Conservation (phyloP, 495 filamentous ascomycete genomes). For the Hypoxylon intermedium region DNA sequence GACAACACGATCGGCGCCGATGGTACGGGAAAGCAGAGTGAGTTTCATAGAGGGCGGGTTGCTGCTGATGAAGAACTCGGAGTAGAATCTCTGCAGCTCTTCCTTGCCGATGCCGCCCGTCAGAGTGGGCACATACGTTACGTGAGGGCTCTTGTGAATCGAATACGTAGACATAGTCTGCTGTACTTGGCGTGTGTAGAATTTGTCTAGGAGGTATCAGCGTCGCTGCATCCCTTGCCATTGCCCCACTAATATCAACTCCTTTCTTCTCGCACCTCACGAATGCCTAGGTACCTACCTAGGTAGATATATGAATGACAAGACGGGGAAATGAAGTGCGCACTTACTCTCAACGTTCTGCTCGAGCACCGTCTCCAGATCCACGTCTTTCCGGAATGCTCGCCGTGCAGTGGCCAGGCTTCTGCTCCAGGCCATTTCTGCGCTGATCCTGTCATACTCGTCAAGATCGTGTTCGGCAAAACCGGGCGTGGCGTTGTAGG, state of each 20-base stretch:
- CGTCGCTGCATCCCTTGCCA: neutral
- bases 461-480: constrained; percentile 63
- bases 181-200: constrained; percentile 52
- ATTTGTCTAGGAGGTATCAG: constrained; percentile 49
- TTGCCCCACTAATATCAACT: too few species aligned
- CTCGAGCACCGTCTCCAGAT: constrained; percentile 67
- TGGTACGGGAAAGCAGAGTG: constrained; percentile 69
- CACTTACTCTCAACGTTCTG: constrained; percentile 61
- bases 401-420: constrained; percentile 54
- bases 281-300: too few species aligned
- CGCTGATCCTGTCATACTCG: constrained; percentile 56
- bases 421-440: constrained; percentile 57
- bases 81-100: constrained; percentile 72
- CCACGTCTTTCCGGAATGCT: constrained; percentile 65
- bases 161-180: constrained; percentile 63
- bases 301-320: too few species aligned
- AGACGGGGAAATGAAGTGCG: neutral
- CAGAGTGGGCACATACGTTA: constrained; percentile 57
- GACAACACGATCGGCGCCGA: constrained; percentile 52
- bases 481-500: constrained; percentile 51
- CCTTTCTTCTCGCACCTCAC: too few species aligned
- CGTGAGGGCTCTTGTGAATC: constrained; percentile 56
- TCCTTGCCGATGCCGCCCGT: constrained; percentile 71
- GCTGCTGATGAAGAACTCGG: constrained; percentile 66
- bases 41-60: constrained; percentile 68